Evolutionary conservation across 2,329 filamentous ascomycete genomes (phyloP).

Genomic region (Xylariomycetidae sp.): DNA sequence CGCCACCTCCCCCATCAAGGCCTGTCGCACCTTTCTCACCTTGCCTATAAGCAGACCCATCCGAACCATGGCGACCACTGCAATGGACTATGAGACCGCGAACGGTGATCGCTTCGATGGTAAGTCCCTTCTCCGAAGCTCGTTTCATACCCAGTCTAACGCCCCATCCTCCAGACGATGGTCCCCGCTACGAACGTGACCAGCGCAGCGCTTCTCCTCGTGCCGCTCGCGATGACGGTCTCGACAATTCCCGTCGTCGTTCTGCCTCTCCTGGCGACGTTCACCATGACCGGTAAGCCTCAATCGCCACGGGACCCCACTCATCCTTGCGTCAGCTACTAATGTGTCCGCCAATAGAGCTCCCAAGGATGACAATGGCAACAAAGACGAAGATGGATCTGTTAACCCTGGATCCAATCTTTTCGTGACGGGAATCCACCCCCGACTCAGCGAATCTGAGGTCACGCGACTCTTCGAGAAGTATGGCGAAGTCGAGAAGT

Average conservation of each 20-base stretch:
- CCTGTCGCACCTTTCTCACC: conserved; percentile 3
- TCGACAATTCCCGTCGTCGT: conserved; percentile 49
- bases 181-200: conserved; percentile 60
- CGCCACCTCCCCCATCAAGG: background rate
- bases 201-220: conserved; percentile 62
- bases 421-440: conserved; percentile 97
- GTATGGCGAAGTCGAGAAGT: conserved; percentile 97
- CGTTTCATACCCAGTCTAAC: background rate
- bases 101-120: conserved; percentile 63
- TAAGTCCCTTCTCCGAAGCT: conserved; percentile 29
- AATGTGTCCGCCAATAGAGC: conserved; percentile 26
- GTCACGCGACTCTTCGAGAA: conserved; percentile 96
- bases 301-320: no score
- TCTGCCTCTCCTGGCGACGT: conserved; percentile 53
- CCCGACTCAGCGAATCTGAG: conserved; percentile 81
- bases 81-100: conserved; percentile 66
- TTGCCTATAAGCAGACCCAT: no score
- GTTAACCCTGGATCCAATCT: conserved; percentile 95
- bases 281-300: conserved; percentile 44
- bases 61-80: conserved; percentile 56
- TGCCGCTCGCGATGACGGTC: conserved; percentile 53
- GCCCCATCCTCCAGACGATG: conserved; percentile 55
- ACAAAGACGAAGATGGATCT: conserved; percentile 67
- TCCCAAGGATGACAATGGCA: conserved; percentile 47
- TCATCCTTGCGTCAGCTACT: background rate